phyloP scores from a whole-genome alignment of 768 basidiomycete species.

The Suillus tomentosus region DNA sequence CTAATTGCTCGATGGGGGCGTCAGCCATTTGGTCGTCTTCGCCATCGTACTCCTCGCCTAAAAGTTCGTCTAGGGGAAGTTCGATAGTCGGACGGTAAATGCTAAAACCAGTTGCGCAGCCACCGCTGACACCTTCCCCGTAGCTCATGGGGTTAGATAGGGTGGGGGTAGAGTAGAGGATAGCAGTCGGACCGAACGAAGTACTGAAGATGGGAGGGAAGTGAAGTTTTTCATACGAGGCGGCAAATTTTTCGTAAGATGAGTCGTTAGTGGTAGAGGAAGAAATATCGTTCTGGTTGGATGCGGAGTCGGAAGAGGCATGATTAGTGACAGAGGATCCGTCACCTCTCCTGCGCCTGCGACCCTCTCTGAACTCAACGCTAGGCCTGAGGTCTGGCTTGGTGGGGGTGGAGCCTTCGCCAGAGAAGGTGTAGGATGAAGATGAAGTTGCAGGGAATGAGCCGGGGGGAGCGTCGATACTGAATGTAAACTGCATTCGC shows the following conservation, averaged over 20 bases:
- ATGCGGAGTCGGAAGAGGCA: constrained; percentile 29
- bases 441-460: constrained; percentile 3
- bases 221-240: not conserved
- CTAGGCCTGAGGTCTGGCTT: constrained; percentile 72
- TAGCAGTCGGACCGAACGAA: constrained; percentile 77
- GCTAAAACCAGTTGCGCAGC: constrained; percentile 53
- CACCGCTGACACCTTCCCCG: constrained; percentile 67
- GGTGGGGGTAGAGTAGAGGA: constrained; percentile 70
- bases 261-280: constrained; percentile 20
- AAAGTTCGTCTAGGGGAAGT: constrained; percentile 81
- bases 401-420: constrained; percentile 36
- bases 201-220: constrained; percentile 75
- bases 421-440: constrained; percentile 12
- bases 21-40: constrained; percentile 1
- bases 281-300: constrained; percentile 15
- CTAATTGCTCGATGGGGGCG: not conserved
- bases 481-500: constrained; percentile 90
- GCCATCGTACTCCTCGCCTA: constrained; percentile 33
- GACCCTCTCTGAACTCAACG: constrained; percentile 58
- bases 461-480: constrained; percentile 64
- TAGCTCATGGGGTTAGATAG: constrained; percentile 70
- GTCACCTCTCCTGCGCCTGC: constrained; percentile 37
- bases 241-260: constrained; percentile 44
- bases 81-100: constrained; percentile 81
- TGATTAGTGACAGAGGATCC: constrained; percentile 21